Evolutionary conservation across 1,139 yeast species (phyloP), one percentile per base, ranked within the genome.

Genomic region (Williopsis jadinii): DNA sequence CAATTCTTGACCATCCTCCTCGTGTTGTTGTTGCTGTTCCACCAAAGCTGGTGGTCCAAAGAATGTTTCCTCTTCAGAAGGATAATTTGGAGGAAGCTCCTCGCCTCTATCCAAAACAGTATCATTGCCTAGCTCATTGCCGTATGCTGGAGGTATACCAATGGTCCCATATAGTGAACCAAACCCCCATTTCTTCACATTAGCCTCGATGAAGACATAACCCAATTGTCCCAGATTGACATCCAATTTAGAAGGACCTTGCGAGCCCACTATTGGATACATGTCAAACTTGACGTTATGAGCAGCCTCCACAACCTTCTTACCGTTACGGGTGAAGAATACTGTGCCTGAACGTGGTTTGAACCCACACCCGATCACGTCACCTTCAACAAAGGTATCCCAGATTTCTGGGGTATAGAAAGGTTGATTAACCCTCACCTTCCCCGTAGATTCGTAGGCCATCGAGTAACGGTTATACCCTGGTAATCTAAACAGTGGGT

Each of bases 181-280:
- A 52, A 92, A 83, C 3, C 96, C 96, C 71, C 95, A 86, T 60
- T 88, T 90, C 53, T 87, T 75, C 28, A 87, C 95, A 58, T 87
- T 87, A 6, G 95, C 95, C 60, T 87, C 95, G 43, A 87, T 84
- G 70, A 83, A 86, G 3, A 87, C 95, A 62, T 80, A 87, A 3
- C 95, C 96, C 34, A 81, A 62, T 56, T 85, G 95, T 8, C 96
- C 96, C 38, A 87, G 61, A 56, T 87, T 87, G 28, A 80, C 87
- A 52, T 77, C 79, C 40, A 92, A 74, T 48, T 80, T 61, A 62
- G 87, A 70, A 46, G 80, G 61, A 51, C 75, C 65, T 59, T 72
- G 66, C 58, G 87, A 67, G 6, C 95, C 95, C 19, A 87, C 64
- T 5, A 92, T 84, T 10, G 95, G 95, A 45, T 79, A 88, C 55